Evolutionary conservation across 225 moss, liverwort and hornwort genomes (phyloP).

Genomic region (Polytrichum commune): DNA sequence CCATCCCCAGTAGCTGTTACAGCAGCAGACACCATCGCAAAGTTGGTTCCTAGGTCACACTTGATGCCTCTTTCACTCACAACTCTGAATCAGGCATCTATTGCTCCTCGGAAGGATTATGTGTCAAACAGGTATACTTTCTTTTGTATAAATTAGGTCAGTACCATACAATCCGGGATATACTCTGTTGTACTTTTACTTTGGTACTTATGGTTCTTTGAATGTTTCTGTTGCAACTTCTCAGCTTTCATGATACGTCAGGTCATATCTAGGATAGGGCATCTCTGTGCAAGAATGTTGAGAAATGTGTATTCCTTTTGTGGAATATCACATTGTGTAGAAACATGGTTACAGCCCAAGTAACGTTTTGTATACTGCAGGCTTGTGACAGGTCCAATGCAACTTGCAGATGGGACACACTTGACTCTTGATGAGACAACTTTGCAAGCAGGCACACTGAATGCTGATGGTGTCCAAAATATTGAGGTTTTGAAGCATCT

Average conservation of each 20-base stretch:
- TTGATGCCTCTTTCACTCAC: constrained; percentile 71
- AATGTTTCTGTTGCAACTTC: too few species aligned
- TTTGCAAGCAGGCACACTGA: constrained; percentile 64
- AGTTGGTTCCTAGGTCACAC: constrained; percentile 76
- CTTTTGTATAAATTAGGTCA: too few species aligned
- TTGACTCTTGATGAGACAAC: constrained; percentile 83
- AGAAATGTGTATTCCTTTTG: too few species aligned
- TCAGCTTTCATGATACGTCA: too few species aligned
- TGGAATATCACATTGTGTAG: too few species aligned
- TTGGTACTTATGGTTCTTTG: too few species aligned
- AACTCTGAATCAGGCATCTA: constrained; percentile 52
- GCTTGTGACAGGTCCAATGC: constrained; percentile 73
- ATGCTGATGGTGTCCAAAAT: constrained; percentile 67
- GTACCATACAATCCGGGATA: too few species aligned
- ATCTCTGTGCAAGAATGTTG: too few species aligned
- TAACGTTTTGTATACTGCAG: constrained; percentile 33
- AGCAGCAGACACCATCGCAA: constrained; percentile 50
- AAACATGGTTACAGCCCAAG: too few species aligned
- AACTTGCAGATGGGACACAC: constrained; percentile 89
- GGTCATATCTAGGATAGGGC: too few species aligned
- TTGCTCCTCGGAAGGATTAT: constrained; percentile 92
- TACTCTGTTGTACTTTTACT: too few species aligned
- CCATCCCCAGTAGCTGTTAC: constrained; percentile 42
- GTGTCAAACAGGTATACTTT: constrained; percentile 57
- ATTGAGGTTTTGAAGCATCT: constrained; percentile 70